phyloP scores from a whole-genome alignment of 176 grass and related monocot genomes.

The barley (Hordeum vulgare) region MorexV3_pseudomolecules_assembly NC_058521.1:248183312-248183811 shows the following conservation, averaged over 20 bases:
- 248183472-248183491: not conserved
- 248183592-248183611: not conserved
- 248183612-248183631: not conserved
- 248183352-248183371: not conserved
- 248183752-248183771: not conserved
- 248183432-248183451: not conserved
- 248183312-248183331: not conserved
- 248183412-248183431: not conserved
- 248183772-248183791: not conserved
- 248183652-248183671: not conserved
- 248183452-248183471: not conserved
- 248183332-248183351: not conserved
- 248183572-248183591: conserved; percentile 86
- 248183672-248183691: not conserved
- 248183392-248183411: not conserved
- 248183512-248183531: conserved; percentile 44
- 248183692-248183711: not conserved
- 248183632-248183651: not conserved
- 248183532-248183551: conserved; percentile 78
- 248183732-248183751: not conserved
- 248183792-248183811: not conserved
- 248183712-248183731: not conserved
- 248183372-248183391: not conserved
- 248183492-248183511: conserved; percentile 10
- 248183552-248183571: conserved; percentile 70